phyloP scores from a whole-genome alignment of 495 filamentous ascomycete species.

The Sabuloglossum arenarium region DNA sequence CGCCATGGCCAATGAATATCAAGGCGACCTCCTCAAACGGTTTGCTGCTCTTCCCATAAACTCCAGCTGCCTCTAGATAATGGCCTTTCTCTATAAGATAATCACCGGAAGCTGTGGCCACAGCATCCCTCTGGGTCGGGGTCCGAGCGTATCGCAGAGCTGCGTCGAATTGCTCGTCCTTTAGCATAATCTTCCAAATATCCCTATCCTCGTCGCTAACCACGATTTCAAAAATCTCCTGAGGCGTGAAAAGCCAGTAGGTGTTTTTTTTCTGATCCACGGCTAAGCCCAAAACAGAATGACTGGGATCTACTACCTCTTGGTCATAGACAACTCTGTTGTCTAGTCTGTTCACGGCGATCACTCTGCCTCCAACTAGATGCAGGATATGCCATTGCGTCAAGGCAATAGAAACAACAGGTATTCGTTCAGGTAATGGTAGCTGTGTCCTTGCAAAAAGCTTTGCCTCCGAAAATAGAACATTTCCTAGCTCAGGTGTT shows the following conservation, averaged over 20 bases:
- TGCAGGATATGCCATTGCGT: constrained; percentile 88
- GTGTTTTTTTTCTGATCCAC: constrained; percentile 85
- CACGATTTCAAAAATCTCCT: constrained; percentile 85
- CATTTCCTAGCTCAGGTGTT: constrained; percentile 36
- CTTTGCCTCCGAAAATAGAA: constrained; percentile 47
- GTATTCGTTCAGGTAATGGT: constrained; percentile 39
- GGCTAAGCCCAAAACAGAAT: constrained; percentile 57
- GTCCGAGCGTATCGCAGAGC: constrained; percentile 62
- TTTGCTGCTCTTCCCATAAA: constrained; percentile 91
- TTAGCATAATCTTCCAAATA: constrained; percentile 80
- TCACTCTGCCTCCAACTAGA: constrained; percentile 57
- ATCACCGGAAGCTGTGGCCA: constrained; percentile 79
- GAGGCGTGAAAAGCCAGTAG: constrained; percentile 81
- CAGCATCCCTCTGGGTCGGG: constrained; percentile 60
- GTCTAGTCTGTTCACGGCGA: constrained; percentile 71
- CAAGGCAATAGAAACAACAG: constrained; percentile 58
- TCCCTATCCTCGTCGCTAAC: constrained; percentile 78
- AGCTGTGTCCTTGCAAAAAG: constrained; percentile 54
- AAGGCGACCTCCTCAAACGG: constrained; percentile 90
- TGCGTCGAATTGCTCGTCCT: constrained; percentile 65
- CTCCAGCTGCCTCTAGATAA: constrained; percentile 63
- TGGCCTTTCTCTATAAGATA: constrained; percentile 58
- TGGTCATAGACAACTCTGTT: constrained; percentile 73
- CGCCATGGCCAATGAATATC: constrained; percentile 68
- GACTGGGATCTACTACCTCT: constrained; percentile 57